A percentile compares a stretch with the other conserved stretches of the same genome.
Evolutionary conservation across 2,329 filamentous ascomycete species (phyloP).

Genomic region (Paecilomyces sp.): DNA sequence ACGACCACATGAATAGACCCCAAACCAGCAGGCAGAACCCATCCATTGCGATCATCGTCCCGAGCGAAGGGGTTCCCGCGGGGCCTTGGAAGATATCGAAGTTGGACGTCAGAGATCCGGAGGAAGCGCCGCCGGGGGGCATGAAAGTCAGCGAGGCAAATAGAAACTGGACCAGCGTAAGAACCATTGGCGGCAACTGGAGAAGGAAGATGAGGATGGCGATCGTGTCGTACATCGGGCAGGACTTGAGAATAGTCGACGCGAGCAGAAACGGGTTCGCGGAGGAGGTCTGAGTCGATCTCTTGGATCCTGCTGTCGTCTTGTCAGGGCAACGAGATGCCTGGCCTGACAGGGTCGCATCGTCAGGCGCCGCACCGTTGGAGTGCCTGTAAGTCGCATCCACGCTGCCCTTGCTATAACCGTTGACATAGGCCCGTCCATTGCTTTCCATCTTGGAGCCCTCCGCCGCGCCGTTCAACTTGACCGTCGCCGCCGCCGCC

Average conservation of each 20-base stretch:
- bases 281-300: conserved; percentile 36
- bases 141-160: conserved; percentile 93
- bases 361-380: conserved; percentile 22
- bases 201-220: conserved; percentile 94
- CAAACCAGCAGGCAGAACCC: conserved; percentile 75
- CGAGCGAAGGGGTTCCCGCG: conserved; percentile 75
- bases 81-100: conserved; percentile 88
- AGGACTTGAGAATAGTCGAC: conserved; percentile 79
- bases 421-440: conserved; percentile 27
- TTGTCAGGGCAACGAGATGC: conserved; percentile 24
- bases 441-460: conserved; percentile 26
- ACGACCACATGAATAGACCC: conserved; percentile 74
- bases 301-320: conserved; percentile 20
- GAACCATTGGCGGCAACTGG: conserved; percentile 78
- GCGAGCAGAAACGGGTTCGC: conserved; percentile 69
- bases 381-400: conserved; percentile 29
- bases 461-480: conserved; percentile 20
- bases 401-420: conserved; percentile 25
- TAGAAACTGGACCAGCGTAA: conserved; percentile 83
- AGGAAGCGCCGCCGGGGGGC: conserved; percentile 69
- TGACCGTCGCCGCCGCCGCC: conserved; percentile 17
- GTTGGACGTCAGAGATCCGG: conserved; percentile 68
- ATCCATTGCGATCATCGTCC: conserved; percentile 78
- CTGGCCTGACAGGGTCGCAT: conserved; percentile 21
- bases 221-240: conserved; percentile 88